A percentile compares a stretch with the other conserved stretches of the same genome.
These are phyloP conservation scores for Exobasidium cylindrosporum DNA, from an alignment of 1,284 basidiomycete genomes.

Conservation along the genomic window DNA sequence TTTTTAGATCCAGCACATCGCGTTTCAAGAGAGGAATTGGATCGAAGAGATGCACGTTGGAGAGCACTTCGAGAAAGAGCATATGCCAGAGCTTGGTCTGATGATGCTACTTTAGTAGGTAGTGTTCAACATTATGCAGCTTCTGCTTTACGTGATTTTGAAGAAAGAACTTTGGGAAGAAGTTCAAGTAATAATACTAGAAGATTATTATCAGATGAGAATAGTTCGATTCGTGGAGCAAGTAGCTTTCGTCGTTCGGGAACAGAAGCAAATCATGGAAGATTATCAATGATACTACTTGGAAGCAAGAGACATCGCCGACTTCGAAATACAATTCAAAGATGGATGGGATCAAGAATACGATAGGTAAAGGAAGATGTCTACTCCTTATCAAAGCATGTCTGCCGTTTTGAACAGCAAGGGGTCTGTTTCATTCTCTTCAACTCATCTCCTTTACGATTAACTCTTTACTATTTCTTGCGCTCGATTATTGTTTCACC, in stretches of 20 bases:
- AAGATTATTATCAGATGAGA: background rate
- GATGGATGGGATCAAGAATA: too few species aligned
- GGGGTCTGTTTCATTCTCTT: too few species aligned
- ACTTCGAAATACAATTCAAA: background rate
- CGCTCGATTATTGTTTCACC: too few species aligned
- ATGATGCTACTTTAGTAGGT: conserved; percentile 43
- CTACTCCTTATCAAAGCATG: too few species aligned
- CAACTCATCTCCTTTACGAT: too few species aligned
- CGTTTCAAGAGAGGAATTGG: conserved; percentile 40
- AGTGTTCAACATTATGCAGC: conserved; percentile 10
- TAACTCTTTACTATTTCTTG: too few species aligned
- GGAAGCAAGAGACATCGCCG: background rate
- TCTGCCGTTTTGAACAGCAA: too few species aligned
- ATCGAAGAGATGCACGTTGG: conserved; percentile 37
- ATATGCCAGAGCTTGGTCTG: conserved; percentile 34
- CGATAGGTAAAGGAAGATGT: too few species aligned
- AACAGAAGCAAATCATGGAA: background rate
- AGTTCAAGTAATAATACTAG: background rate
- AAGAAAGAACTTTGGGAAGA: conserved; percentile 4
- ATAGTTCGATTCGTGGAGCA: background rate
- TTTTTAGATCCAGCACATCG: conserved; percentile 40
- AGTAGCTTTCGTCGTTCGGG: background rate
- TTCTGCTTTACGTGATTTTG: background rate
- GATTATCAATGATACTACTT: background rate
- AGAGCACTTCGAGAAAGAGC: conserved; percentile 36